Evolutionary conservation across 2,329 filamentous ascomycete species (phyloP).

Genomic region (Hypocrella siamensis): DNA sequence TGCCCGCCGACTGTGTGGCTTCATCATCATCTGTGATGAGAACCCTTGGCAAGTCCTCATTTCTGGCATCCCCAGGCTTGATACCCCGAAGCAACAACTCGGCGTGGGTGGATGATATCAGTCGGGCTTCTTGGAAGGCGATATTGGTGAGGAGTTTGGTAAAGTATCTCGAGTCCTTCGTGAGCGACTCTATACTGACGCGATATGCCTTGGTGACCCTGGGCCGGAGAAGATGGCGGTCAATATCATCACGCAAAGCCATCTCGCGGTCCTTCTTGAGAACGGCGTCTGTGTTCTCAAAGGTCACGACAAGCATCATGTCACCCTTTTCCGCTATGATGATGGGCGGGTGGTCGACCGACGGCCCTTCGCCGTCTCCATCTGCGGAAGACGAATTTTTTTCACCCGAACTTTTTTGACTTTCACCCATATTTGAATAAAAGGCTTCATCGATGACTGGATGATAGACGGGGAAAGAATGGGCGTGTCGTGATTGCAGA

Average conservation of each 20-base stretch:
- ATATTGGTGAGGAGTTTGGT: constrained; percentile 46
- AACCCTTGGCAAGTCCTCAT: constrained; percentile 44
- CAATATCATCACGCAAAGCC: constrained; percentile 5
- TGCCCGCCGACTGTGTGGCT: constrained; percentile 42
- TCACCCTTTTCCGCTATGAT: constrained; percentile 44
- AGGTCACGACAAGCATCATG: constrained; percentile 49
- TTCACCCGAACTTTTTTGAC: too few species aligned
- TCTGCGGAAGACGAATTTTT: constrained; percentile 5
- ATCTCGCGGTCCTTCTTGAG: constrained; percentile 29
- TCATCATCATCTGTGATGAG: constrained; percentile 52
- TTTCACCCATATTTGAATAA: too few species aligned
- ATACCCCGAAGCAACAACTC: constrained; percentile 30
- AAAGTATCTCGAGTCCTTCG: constrained; percentile 53
- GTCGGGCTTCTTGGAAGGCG: constrained; percentile 46
- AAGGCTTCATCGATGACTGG: too few species aligned
- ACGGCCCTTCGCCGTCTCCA: constrained; percentile 1
- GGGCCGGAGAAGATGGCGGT: constrained; percentile 14
- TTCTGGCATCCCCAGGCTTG: constrained; percentile 30
- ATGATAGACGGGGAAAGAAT: too few species aligned
- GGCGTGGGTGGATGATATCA: constrained; percentile 34
- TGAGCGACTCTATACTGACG: constrained; percentile 40
- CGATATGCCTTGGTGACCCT: constrained; percentile 36
- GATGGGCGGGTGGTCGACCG: constrained; percentile 17
- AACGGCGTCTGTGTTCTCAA: constrained; percentile 40
- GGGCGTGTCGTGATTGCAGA: too few species aligned